These are phyloP conservation scores for Vigna trinervia DNA, from an alignment of 306 rosid species.

Conservation along the genomic window DNA sequence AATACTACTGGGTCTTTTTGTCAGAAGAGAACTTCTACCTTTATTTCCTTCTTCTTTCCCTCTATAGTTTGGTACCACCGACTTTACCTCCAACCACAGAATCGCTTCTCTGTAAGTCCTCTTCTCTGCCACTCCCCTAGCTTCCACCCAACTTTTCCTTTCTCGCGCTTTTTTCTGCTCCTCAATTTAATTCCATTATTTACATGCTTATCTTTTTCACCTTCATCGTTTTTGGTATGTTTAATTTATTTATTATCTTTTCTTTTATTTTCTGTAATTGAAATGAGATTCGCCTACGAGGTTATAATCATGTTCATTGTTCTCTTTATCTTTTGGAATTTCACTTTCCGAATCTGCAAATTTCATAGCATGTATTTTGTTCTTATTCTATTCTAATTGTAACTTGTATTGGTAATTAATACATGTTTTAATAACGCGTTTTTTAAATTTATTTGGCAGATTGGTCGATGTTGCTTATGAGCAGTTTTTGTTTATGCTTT, in stretches of 20 bases:
- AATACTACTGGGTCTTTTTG: background rate
- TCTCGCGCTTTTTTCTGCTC: slow-evolving; percentile 3
- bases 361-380: background rate
- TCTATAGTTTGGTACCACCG: background rate
- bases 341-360: slow-evolving; percentile 35
- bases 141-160: background rate
- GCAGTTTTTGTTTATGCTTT: slow-evolving; percentile 37
- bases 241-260: background rate
- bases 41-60: background rate
- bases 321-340: slow-evolving; percentile 12
- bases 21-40: background rate
- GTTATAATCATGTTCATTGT: background rate
- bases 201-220: slow-evolving; percentile 19
- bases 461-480: slow-evolving; percentile 15
- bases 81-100: background rate
- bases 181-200: background rate
- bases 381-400: background rate
- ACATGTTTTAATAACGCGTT: background rate
- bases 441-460: slow-evolving; percentile 36
- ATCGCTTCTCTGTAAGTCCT: slow-evolving; percentile 19
- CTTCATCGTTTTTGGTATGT: background rate
- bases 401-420: background rate
- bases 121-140: background rate
- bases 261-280: background rate
- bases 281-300: slow-evolving; percentile 8